A percentile compares a stretch with the other conserved stretches of the same genome.
Conservation (phyloP, 768 basidiomycete species). For the Panus rudis region DNA sequence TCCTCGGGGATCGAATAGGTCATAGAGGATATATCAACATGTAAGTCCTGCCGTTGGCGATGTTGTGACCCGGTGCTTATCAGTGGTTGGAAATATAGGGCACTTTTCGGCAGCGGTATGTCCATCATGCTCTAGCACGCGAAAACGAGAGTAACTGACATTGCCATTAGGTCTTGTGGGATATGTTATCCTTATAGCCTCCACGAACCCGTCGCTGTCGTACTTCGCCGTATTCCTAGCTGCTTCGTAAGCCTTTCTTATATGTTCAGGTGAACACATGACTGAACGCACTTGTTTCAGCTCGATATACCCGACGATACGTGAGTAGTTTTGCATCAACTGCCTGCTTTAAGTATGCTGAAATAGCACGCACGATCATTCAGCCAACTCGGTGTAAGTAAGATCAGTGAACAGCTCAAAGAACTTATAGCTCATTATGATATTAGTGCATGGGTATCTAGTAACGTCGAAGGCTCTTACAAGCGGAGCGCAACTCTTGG, state of each 20-base stretch:
- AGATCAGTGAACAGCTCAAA: neutral
- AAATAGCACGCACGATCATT: too few species aligned
- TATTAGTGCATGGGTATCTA: conserved; percentile 54
- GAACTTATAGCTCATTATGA: neutral
- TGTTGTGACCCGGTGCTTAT: neutral
- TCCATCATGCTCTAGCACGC: neutral
- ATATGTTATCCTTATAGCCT: conserved; percentile 61
- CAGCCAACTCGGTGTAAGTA: conserved; percentile 40
- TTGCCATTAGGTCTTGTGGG: conserved; percentile 37
- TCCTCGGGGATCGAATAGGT: conserved; percentile 55
- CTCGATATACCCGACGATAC: conserved; percentile 42
- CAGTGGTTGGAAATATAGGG: conserved; percentile 9
- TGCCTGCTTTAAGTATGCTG: too few species aligned
- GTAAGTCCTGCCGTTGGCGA: conserved; percentile 29
- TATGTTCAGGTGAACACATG: neutral
- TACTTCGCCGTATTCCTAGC: conserved; percentile 72
- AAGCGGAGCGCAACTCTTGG: conserved; percentile 66
- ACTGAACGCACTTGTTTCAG: conserved; percentile 11
- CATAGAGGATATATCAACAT: conserved; percentile 53
- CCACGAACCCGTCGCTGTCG: conserved; percentile 52
- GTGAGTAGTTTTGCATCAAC: conserved; percentile 23
- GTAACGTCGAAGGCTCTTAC: conserved; percentile 68
- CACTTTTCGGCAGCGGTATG: conserved; percentile 27
- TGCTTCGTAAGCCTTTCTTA: conserved; percentile 44
- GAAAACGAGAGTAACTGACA: neutral